A percentile compares a stretch with the other conserved stretches of the same genome.
Evolutionary conservation across 1,284 basidiomycete species (phyloP).

Genomic region (Cystobasidiaceae sp.): DNA sequence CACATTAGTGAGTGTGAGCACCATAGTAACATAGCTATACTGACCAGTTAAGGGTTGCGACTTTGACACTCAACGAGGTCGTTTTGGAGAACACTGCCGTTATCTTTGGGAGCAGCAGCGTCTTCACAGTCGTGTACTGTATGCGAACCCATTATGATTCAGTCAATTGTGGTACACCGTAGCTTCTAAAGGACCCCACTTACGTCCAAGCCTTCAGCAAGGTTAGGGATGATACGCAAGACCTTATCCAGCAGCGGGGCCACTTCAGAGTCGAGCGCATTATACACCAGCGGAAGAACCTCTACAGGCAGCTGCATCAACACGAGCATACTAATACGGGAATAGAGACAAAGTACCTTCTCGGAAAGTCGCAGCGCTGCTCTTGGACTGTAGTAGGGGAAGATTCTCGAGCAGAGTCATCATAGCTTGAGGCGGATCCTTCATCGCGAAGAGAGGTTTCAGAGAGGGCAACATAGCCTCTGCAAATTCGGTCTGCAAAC

Average conservation of each 20-base stretch:
- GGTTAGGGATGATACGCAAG: slow-evolving; percentile 71
- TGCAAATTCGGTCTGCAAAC: slow-evolving; percentile 66
- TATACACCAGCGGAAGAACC: slow-evolving; percentile 90
- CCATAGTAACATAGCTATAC: neutral
- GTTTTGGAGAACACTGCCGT: slow-evolving; percentile 51
- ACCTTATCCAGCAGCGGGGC: slow-evolving; percentile 85
- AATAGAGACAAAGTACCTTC: slow-evolving; percentile 60
- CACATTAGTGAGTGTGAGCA: slow-evolving; percentile 69
- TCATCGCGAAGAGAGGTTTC: slow-evolving; percentile 81
- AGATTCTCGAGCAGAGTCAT: slow-evolving; percentile 77
- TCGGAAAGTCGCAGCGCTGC: slow-evolving; percentile 75
- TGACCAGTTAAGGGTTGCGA: slow-evolving; percentile 27
- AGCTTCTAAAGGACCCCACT: neutral
- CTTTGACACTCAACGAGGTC: slow-evolving; percentile 42
- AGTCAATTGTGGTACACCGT: neutral
- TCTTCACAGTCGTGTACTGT: slow-evolving; percentile 39
- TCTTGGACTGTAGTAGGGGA: slow-evolving; percentile 80
- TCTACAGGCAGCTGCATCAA: slow-evolving; percentile 52
- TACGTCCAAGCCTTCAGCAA: slow-evolving; percentile 82
- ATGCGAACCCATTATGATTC: too few relatives aligned
- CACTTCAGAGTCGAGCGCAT: slow-evolving; percentile 89
- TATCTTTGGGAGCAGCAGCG: slow-evolving; percentile 86
- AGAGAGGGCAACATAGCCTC: slow-evolving; percentile 75
- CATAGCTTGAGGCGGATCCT: slow-evolving; percentile 97
- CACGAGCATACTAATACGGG: neutral